phyloP scores from a whole-genome alignment of 768 basidiomycete species.

The Auriscalpium vulgare region DNA sequence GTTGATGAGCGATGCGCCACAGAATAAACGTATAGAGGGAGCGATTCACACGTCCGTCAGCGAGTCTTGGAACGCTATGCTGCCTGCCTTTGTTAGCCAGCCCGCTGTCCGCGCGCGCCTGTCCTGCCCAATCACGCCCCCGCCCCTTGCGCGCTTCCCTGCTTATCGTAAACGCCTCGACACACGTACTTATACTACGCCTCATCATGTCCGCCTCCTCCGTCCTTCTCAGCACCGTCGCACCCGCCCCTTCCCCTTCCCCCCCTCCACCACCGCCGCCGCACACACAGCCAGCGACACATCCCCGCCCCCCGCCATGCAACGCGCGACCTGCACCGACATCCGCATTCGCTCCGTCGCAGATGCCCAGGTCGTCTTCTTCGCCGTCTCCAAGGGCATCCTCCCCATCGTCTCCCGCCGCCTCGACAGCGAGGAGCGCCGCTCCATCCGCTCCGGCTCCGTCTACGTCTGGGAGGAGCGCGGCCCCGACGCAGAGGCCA shows the following conservation, averaged over 20 bases:
- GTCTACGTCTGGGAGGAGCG: constrained; percentile 85
- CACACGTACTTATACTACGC: constrained; percentile 12
- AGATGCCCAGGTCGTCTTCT: constrained; percentile 71
- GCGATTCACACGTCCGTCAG: constrained; percentile 8
- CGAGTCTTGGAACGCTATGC: not conserved
- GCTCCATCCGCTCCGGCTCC: constrained; percentile 59
- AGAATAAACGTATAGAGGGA: constrained; percentile 18
- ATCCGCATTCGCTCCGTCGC: constrained; percentile 55
- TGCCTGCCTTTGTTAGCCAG: too few species aligned
- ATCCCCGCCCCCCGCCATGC: constrained; percentile 31
- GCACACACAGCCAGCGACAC: too few species aligned
- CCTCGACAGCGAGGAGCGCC: constrained; percentile 68
- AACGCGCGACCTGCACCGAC: constrained; percentile 58
- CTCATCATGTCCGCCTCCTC: not conserved
- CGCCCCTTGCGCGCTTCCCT: constrained; percentile 5
- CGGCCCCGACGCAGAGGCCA: constrained; percentile 55
- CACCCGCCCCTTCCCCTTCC: not conserved
- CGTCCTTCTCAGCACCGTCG: not conserved
- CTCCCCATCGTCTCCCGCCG: constrained; percentile 65
- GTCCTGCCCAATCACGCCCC: constrained; percentile 2
- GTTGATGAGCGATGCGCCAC: constrained; percentile 6
- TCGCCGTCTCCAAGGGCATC: constrained; percentile 50
- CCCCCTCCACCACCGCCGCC: not conserved
- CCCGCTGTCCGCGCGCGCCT: not conserved
- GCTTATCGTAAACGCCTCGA: constrained; percentile 15